These are phyloP conservation scores for Phanerochaete carnosa DNA, from an alignment of 768 basidiomycete genomes.

Conservation along the genomic window DNA sequence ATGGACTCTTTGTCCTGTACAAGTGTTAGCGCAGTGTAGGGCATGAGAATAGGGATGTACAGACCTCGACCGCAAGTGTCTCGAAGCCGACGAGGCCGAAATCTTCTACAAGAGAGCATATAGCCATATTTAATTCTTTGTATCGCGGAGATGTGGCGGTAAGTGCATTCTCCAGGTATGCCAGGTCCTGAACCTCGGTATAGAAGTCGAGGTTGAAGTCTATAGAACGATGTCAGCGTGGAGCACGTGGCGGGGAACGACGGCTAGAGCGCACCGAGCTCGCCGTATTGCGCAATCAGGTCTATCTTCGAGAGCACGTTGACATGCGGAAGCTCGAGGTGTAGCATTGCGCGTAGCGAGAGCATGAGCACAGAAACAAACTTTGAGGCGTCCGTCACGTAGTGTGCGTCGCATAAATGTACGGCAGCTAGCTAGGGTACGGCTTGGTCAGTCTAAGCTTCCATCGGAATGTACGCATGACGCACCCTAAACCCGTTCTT, in stretches of 20 bases:
- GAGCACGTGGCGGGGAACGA: too few species aligned
- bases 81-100: slow-evolving; percentile 93
- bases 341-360: slow-evolving; percentile 93
- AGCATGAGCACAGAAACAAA: slow-evolving; percentile 91
- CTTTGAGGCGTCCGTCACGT: slow-evolving; percentile 93
- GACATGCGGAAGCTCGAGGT: slow-evolving; percentile 95
- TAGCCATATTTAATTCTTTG: slow-evolving; percentile 78
- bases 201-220: slow-evolving; percentile 98
- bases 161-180: slow-evolving; percentile 78
- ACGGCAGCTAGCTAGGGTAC: slow-evolving; percentile 77
- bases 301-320: slow-evolving; percentile 97
- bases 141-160: slow-evolving; percentile 65
- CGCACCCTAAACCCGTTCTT: slow-evolving; percentile 86
- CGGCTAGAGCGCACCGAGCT: slow-evolving; percentile 66
- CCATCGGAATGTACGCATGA: slow-evolving; percentile 6
- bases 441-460: slow-evolving; percentile 4
- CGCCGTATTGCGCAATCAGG: slow-evolving; percentile 82
- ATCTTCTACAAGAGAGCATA: slow-evolving; percentile 90
- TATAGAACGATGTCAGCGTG: slow-evolving; percentile 33
- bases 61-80: slow-evolving; percentile 91
- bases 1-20: slow-evolving; percentile 89
- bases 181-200: slow-evolving; percentile 95
- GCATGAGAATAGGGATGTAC: too few species aligned
- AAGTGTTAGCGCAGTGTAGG: too few species aligned
- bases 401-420: slow-evolving; percentile 95